Conservation (phyloP, 2,329 filamentous ascomycete species). For the Neofusicoccum laricinum region DNA sequence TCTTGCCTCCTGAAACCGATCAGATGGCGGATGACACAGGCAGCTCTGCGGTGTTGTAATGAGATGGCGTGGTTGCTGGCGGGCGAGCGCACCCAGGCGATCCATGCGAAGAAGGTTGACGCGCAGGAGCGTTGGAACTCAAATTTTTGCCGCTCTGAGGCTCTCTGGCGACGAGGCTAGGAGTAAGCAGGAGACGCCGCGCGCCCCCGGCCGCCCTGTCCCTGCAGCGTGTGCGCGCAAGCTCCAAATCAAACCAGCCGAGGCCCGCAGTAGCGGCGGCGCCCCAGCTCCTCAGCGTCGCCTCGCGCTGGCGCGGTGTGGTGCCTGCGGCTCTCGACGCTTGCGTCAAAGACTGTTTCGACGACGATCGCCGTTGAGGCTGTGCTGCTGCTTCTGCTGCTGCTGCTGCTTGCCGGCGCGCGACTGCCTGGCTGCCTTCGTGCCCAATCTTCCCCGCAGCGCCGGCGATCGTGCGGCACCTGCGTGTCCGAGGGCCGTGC, state of each 20-base stretch:
- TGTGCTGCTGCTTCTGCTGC: background rate
- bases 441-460: background rate
- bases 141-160: background rate
- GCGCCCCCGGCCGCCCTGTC: background rate
- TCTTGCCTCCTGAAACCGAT: conserved; percentile 12
- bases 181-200: background rate
- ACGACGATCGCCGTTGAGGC: conserved; percentile 12
- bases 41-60: background rate
- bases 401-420: too few species aligned
- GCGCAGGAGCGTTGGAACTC: conserved; percentile 9
- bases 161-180: background rate
- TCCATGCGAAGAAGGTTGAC: conserved; percentile 14
- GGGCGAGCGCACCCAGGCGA: conserved; percentile 1
- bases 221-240: background rate
- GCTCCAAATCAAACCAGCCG: background rate
- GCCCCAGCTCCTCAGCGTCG: background rate
- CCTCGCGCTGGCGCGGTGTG: background rate
- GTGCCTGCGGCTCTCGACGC: background rate
- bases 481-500: background rate
- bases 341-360: conserved; percentile 5
- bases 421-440: background rate
- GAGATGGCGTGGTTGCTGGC: conserved; percentile 4
- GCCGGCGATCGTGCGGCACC: background rate
- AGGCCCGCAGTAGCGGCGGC: background rate
- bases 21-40: background rate